Conservation (phyloP, 768 basidiomycete genomes). For the Termitomyces sp. region DNA sequence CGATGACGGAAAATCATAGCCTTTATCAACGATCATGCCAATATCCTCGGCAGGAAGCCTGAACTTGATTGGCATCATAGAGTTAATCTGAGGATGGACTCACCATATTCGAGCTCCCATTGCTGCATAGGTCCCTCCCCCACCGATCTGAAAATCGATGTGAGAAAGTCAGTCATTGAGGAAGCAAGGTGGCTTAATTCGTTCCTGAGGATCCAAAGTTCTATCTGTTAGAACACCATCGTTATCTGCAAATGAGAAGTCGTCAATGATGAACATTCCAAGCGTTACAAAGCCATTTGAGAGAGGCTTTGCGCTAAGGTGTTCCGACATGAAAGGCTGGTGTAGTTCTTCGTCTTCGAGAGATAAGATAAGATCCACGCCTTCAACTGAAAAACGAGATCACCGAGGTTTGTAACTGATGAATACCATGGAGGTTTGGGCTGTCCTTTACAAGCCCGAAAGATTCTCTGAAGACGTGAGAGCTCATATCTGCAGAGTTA, state of each 20-base stretch:
- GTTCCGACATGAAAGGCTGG: conserved; percentile 12
- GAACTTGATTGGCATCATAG: conserved; percentile 1
- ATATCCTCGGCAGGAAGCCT: conserved; percentile 64
- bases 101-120: conserved; percentile 84
- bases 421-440: conserved; percentile 37
- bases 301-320: conserved; percentile 1
- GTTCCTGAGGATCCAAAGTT: conserved; percentile 46
- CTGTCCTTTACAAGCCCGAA: conserved; percentile 36
- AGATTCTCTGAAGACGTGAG: conserved; percentile 38
- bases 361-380: conserved; percentile 13
- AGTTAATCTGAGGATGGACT: background rate
- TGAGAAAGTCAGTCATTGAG: background rate
- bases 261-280: conserved; percentile 90
- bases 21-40: conserved; percentile 84
- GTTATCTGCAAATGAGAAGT: conserved; percentile 59
- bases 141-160: conserved; percentile 60
- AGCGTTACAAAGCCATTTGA: conserved; percentile 52
- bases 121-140: conserved; percentile 79
- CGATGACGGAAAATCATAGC: conserved; percentile 63
- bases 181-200: conserved; percentile 12
- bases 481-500: background rate
- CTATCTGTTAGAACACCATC: conserved; percentile 47
- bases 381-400: background rate
- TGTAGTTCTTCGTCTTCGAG: background rate
- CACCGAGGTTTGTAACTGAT: background rate